phyloP scores from a whole-genome alignment of 1,284 basidiomycete genomes.

The Ceraceosorus bombacis region DNA sequence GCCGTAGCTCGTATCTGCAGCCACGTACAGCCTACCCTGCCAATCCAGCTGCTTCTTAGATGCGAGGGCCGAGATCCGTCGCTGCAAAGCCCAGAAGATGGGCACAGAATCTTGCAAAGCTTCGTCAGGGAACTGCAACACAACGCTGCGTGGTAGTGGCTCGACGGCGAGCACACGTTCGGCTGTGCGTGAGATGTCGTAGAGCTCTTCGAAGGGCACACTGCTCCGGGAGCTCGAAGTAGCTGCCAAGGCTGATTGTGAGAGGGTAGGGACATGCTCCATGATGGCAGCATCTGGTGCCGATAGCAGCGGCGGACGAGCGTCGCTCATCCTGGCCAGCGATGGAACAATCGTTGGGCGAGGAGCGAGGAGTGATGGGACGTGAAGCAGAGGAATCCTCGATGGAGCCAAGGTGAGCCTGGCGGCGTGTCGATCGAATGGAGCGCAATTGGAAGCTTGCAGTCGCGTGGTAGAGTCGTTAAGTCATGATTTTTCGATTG shows the following conservation, averaged over 20 bases:
- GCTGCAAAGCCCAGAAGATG: constrained; percentile 66
- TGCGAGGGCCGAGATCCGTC: constrained; percentile 49
- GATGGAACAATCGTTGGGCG: too few relatives aligned
- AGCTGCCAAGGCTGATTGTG: constrained; percentile 20
- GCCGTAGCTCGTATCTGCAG: constrained; percentile 95
- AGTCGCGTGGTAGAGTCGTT: too few relatives aligned
- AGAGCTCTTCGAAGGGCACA: constrained; percentile 27
- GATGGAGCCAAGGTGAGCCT: too few relatives aligned
- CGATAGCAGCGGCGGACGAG: constrained; percentile 16
- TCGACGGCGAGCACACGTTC: constrained; percentile 12
- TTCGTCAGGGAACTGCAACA: constrained; percentile 93
- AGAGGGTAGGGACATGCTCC: constrained; percentile 30
- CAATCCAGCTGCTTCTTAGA: neutral
- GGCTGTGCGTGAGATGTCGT: constrained; percentile 34
- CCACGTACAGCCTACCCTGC: constrained; percentile 65
- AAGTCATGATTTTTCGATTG: too few relatives aligned
- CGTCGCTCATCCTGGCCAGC: too few relatives aligned
- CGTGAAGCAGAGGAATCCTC: too few relatives aligned
- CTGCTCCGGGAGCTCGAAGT: constrained; percentile 1
- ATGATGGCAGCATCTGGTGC: constrained; percentile 42
- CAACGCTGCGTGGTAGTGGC: constrained; percentile 47
- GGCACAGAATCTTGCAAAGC: constrained; percentile 77
- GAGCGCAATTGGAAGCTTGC: too few relatives aligned
- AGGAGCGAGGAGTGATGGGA: too few relatives aligned
- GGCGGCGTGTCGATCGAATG: too few relatives aligned